Base-by-base conservation (phyloP, 306 rosid genomes). In the Calophaca sinica region DNA sequence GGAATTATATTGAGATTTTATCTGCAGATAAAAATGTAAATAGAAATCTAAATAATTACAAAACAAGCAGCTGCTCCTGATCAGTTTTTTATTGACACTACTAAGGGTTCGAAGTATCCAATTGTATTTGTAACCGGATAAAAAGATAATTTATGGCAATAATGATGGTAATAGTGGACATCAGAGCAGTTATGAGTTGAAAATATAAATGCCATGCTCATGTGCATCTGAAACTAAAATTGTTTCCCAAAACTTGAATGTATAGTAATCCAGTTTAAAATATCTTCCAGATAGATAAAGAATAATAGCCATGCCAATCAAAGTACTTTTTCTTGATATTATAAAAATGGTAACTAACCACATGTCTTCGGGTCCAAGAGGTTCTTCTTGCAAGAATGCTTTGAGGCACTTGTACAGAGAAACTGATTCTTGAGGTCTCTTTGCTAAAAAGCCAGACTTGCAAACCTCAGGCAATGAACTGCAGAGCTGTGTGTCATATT, bases 301-400 rank as follows among this genome's bases (percentile, higher is more conserved):
- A 59, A 14, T 50, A 57, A 45, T 26, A 67, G 31, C 49, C 75
- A 49, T 73, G 70, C 54, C 9, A 50, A 65, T 82, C 70, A 57
- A 72, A 68, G 67, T 66, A 13, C 48, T 50, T 55, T 41, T 15
- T 58, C 76, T 41, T 35, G 12, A 67, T 76, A 65, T 31, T 28
- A 80, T 74, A 60, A 68, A 68, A 57, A 66, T 36, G 31, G 73
- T 52, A 62, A 89, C 99, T 82, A 51, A 94, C 99, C 99, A 94
- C 99, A 94, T 94, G 84, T 94, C 99, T 82, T 94, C 97, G 9
- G 99, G 99, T 72, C 99, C 99, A 79, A 94, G 96, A 71, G 99
- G 99, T 81, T 94, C 99, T 89, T 92, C 96, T 83, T 85, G 96
- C 87, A 94, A 86, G 84, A 94, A 94, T 52, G 96, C 96, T 87